Evolutionary conservation across 1,284 basidiomycete genomes (phyloP).

Genomic region (Acaromyces ingoldii): DNA sequence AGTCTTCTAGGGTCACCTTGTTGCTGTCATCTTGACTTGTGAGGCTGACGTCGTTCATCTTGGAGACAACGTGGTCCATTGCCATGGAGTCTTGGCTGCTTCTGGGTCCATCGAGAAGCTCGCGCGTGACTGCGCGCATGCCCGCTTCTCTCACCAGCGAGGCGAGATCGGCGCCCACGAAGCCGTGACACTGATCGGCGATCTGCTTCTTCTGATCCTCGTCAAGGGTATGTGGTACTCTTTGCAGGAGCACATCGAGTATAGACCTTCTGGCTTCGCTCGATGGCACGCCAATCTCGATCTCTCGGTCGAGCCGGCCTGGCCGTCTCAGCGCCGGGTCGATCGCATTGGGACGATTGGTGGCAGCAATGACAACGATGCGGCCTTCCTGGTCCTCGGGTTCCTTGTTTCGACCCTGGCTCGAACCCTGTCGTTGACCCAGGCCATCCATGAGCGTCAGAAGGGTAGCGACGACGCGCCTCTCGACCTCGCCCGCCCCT

Average conservation of each 20-base stretch:
- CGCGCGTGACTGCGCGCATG: conserved; percentile 55
- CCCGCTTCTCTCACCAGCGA: conserved; percentile 90
- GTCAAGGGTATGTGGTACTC: conserved; percentile 71
- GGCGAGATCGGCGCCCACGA: conserved; percentile 91
- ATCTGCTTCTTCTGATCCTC: conserved; percentile 63
- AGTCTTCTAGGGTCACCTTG: conserved; percentile 58
- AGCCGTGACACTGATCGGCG: conserved; percentile 82
- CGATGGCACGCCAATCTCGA: conserved; percentile 94
- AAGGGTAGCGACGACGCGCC: conserved; percentile 88
- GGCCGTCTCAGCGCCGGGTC: conserved; percentile 91
- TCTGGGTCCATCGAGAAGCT: neutral
- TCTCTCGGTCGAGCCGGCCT: conserved; percentile 91
- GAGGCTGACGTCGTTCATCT: neutral
- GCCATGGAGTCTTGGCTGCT: neutral
- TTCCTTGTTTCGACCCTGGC: neutral
- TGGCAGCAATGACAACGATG: conserved; percentile 93
- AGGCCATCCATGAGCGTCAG: conserved; percentile 94
- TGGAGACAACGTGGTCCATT: neutral
- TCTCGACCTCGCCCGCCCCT: conserved; percentile 75
- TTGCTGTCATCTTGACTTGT: neutral
- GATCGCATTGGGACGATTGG: conserved; percentile 93
- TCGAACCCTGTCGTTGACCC: conserved; percentile 30
- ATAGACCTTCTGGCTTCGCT: conserved; percentile 75
- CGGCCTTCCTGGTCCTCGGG: conserved; percentile 49
- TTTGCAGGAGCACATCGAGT: conserved; percentile 71